A percentile compares a stretch with the other conserved stretches of the same genome.
Evolutionary conservation across 192 early-diverging fungal species (phyloP).

Genomic region (Umbelopsis ramanniana): DNA sequence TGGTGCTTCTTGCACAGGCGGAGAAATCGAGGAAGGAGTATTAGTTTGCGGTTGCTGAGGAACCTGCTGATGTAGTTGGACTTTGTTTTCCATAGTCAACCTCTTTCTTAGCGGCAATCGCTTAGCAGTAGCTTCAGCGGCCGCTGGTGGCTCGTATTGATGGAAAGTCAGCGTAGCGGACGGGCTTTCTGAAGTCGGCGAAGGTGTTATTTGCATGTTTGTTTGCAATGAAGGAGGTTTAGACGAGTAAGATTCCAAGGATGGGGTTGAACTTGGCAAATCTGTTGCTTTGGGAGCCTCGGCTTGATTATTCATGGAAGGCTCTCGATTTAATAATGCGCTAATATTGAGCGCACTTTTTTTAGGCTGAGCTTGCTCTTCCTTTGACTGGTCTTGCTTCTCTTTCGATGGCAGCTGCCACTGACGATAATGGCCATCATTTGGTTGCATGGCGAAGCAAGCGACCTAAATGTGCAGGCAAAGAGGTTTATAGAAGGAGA

Average conservation of each 20-base stretch:
- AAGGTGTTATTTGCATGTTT: neutral
- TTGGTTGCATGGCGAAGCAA: constrained; percentile 5
- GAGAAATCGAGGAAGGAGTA: neutral
- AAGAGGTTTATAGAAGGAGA: neutral
- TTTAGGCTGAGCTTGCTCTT: neutral
- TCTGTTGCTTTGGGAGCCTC: neutral
- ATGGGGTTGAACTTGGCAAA: neutral
- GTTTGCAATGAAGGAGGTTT: neutral
- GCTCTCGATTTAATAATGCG: constrained; percentile 6
- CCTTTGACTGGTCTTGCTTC: neutral
- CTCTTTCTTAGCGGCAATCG: neutral
- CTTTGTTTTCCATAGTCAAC: constrained; percentile 2
- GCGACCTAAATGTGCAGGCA: neutral
- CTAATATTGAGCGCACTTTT: neutral
- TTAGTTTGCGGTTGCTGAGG: neutral
- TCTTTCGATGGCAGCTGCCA: constrained; percentile 8
- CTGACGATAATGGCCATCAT: constrained; percentile 1
- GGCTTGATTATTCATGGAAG: neutral
- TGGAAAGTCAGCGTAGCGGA: neutral
- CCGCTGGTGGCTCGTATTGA: constrained; percentile 6
- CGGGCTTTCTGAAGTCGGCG: neutral
- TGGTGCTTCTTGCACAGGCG: neutral
- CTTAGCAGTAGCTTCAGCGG: neutral
- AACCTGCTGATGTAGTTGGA: neutral
- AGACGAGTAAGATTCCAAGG: neutral